Percentiles rank a stretch among this genome's conserved stretches.
Conservation (phyloP, 345 rosid species). For the Brassica cretica region DNA sequence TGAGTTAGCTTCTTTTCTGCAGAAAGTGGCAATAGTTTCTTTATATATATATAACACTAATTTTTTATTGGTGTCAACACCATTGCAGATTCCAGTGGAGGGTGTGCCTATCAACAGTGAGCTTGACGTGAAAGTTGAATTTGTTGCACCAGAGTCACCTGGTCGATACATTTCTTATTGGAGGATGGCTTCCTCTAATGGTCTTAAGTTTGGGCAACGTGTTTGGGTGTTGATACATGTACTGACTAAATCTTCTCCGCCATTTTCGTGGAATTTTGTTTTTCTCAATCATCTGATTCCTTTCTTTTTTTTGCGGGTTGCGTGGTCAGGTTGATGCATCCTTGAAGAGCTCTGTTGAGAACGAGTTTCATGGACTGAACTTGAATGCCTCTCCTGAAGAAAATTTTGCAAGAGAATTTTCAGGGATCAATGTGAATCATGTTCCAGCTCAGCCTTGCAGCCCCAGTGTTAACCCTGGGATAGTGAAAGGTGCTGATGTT, state of each 20-base stretch:
- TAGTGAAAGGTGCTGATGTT: conserved; percentile 9
- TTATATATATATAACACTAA: not conserved
- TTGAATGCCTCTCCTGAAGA: conserved; percentile 62
- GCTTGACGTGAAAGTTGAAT: conserved; percentile 74
- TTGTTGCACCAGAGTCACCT: conserved; percentile 68
- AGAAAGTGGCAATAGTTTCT: not conserved
- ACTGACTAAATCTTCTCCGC: not conserved
- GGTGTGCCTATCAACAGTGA: conserved; percentile 72
- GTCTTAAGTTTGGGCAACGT: conserved; percentile 84
- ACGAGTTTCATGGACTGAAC: conserved; percentile 52
- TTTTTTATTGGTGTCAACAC: conserved; percentile 11
- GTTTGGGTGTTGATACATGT: conserved; percentile 93
- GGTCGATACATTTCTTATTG: conserved; percentile 87
- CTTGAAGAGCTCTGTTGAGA: conserved; percentile 35
- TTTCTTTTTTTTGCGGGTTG: not conserved
- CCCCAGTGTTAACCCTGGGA: conserved; percentile 15
- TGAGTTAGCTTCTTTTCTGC: not conserved
- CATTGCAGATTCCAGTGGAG: conserved; percentile 59
- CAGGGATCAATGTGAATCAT: conserved; percentile 25
- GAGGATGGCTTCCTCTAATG: conserved; percentile 76
- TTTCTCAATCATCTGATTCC: conserved; percentile 3
- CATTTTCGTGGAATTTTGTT: conserved; percentile 8
- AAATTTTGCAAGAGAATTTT: conserved; percentile 28
- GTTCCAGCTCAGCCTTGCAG: conserved; percentile 31
- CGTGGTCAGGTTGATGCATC: conserved; percentile 64